Evolutionary conservation across 2,329 filamentous ascomycete genomes (phyloP), one percentile per base, ranked within the genome.

Genomic region (Colletotrichum sp.): DNA sequence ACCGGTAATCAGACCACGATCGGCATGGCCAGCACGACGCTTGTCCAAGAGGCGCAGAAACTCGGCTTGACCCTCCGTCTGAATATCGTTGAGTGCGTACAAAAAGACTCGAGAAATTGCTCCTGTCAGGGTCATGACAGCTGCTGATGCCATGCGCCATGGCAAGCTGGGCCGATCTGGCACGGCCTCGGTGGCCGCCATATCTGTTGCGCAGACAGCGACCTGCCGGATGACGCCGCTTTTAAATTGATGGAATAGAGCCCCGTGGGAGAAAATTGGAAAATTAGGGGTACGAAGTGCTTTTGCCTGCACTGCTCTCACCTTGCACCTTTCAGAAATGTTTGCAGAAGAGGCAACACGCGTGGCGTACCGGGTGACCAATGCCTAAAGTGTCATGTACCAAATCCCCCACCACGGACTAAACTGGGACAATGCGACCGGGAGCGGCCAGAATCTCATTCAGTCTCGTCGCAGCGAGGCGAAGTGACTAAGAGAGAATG

Each of bases 1-100:
- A 79, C 71, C 95, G 78, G 96, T 99, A 77, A 99, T 89, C 77
- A 99, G 89, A 21, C 96, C 97, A 80, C 93, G 91, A 73, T 93
- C 88, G 78, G 95, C 92, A 67, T 89, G 89, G 57, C 91, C 89
- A 5, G 92, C 90, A 79, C 89, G 89, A 77, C 96, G 91, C 79
- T 91, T 90, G 80, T 98, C 96, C 49, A 99, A 86, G 6, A 96
- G 86, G 66, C 92, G 88, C 44, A 97, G 86, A 78, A 99, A 97
- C 13, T 89, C 86, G 64, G 96, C 92, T 77, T 98, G 87, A 2
- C 96, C 96, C 80, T 92, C 89, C 7, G 95, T 92, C 83, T 98
- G 93, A 63, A 95, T 92, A 30, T 89, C 90, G 83, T 94, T 98
- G 77, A 96, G 84, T 0, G 91, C 92, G 79, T 92, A 94, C 59